Conservation (phyloP, 495 filamentous ascomycete genomes). For the Letharia lupina region DNA sequence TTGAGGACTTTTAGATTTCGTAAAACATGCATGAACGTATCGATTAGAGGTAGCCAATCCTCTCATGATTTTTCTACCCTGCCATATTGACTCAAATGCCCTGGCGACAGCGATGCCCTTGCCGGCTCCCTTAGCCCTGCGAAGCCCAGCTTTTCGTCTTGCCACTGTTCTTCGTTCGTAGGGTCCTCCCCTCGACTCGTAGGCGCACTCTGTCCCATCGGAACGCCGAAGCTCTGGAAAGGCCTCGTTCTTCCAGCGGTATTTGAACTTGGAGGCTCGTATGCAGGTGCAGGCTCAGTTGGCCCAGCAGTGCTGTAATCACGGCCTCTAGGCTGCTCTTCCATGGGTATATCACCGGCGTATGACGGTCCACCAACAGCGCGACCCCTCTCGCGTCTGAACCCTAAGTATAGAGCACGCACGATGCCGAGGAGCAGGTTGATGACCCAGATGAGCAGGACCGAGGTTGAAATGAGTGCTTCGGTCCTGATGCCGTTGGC, state of each 20-base stretch:
- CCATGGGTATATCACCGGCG: constrained; percentile 25
- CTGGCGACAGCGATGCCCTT: constrained; percentile 9
- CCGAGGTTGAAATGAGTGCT: constrained; percentile 61
- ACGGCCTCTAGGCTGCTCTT: constrained; percentile 14
- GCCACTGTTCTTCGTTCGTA: constrained; percentile 23
- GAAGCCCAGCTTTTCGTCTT: constrained; percentile 41
- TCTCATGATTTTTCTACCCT: constrained; percentile 19
- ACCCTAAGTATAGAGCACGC: constrained; percentile 49
- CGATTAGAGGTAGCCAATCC: neutral
- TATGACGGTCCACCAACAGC: constrained; percentile 41
- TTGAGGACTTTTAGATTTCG: constrained; percentile 6
- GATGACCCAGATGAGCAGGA: constrained; percentile 68
- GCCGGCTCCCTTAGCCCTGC: constrained; percentile 34
- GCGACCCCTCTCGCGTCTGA: constrained; percentile 35
- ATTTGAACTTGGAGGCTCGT: constrained; percentile 22
- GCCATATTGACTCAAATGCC: constrained; percentile 14
- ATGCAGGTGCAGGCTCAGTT: constrained; percentile 23
- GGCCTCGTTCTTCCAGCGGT: neutral
- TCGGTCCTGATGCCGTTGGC: constrained; percentile 58
- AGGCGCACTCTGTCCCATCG: constrained; percentile 5
- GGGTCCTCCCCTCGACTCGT: neutral
- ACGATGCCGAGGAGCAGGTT: constrained; percentile 64
- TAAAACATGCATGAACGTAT: neutral
- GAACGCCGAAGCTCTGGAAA: constrained; percentile 5
- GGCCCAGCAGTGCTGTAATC: constrained; percentile 11